Evolutionary conservation across 371 early-diverging fungal genomes (phyloP).

Genomic region (Rhizopus arrhizus): DNA sequence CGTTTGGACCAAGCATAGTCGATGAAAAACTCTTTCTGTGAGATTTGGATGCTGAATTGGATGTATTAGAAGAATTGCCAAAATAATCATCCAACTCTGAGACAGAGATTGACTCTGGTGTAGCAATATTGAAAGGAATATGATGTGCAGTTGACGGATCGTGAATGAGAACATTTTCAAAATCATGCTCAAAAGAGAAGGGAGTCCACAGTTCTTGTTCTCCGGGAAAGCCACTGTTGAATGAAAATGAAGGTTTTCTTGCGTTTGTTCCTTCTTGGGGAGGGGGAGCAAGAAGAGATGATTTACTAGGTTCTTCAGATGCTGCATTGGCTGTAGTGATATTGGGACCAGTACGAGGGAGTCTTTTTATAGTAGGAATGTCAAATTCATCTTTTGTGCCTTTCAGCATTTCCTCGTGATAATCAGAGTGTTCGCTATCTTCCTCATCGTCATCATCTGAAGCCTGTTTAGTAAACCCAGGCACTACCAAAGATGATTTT

Average conservation of each 20-base stretch:
- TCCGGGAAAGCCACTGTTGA: constrained; percentile 28
- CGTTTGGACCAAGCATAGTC: constrained; percentile 27
- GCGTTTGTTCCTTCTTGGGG: constrained; percentile 1
- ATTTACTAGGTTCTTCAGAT: background rate
- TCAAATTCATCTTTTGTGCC: constrained; percentile 31
- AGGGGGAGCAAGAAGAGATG: background rate
- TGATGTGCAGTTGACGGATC: constrained; percentile 28
- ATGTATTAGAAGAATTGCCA: constrained; percentile 13
- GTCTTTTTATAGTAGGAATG: constrained; percentile 12
- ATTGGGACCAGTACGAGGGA: constrained; percentile 4
- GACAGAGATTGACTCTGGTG: constrained; percentile 53
- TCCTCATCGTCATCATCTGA: background rate
- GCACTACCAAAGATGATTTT: background rate
- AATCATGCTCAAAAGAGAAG: constrained; percentile 49
- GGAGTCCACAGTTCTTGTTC: constrained; percentile 54
- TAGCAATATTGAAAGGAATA: constrained; percentile 42
- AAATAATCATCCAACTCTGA: constrained; percentile 53
- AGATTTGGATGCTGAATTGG: constrained; percentile 1
- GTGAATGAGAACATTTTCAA: constrained; percentile 47
- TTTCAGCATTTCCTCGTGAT: constrained; percentile 62
- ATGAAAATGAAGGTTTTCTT: constrained; percentile 30
- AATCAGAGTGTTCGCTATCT: constrained; percentile 55
- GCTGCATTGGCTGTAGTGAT: background rate
- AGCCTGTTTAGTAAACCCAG: background rate
- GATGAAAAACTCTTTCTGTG: constrained; percentile 30